Conservation (phyloP, 805 yeast genomes). For the Lachancea meyersii region DNA sequence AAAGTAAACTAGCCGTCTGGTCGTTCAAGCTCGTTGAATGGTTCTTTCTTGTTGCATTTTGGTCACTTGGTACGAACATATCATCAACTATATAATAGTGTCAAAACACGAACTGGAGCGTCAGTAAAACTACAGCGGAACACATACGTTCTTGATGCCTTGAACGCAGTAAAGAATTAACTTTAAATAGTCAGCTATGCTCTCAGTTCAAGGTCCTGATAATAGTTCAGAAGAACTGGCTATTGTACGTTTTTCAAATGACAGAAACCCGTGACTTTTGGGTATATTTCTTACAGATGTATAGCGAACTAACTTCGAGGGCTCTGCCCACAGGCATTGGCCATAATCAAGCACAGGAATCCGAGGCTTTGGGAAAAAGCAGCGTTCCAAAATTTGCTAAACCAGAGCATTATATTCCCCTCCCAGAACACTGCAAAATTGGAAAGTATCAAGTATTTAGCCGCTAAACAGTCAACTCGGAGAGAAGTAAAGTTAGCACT, state of each 20-base stretch:
- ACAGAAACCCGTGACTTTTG: not conserved
- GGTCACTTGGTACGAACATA: no score
- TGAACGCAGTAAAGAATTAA: not conserved
- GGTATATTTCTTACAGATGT: not conserved
- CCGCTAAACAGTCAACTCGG: slow-evolving; percentile 3
- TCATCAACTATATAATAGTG: no score
- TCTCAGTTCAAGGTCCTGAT: not conserved
- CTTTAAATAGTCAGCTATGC: not conserved
- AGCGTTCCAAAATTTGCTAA: not conserved
- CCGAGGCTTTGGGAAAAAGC: slow-evolving; percentile 9
- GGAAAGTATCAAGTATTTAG: not conserved
- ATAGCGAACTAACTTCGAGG: not conserved
- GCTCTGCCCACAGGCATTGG: slow-evolving; percentile 11
- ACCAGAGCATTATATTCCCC: not conserved
- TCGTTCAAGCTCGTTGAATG: no score
- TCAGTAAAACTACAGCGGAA: no score
- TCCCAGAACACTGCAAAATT: not conserved
- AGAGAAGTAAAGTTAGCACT: not conserved
- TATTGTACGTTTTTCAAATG: not conserved
- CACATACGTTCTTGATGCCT: no score
- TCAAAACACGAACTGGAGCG: no score
- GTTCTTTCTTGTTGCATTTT: no score
- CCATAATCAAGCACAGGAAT: slow-evolving; percentile 21
- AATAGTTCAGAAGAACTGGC: not conserved
- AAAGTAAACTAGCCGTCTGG: no score